Base-by-base conservation (phyloP, 495 filamentous ascomycete species). In the Apiosordaria backusii region DNA sequence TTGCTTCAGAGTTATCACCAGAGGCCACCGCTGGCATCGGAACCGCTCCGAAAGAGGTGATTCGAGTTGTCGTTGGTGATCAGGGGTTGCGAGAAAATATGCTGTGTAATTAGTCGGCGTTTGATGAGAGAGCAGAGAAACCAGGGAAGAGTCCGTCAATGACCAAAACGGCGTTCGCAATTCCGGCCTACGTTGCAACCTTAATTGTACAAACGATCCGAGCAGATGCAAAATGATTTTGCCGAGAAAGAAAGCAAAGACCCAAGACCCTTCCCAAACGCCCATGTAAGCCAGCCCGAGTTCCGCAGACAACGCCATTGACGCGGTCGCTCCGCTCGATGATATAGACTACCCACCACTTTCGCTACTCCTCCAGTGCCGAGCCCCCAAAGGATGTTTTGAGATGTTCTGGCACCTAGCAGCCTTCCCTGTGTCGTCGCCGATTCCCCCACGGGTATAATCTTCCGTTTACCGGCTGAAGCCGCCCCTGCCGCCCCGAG, bases 221-320 rank as follows among this genome's bases (percentile, higher is more conserved):
- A 55, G 53, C 16, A 55, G 63, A 57, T 60, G 58, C 52, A 61
- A 19, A 60, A 52, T 13, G 10, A 45, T 62, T 65, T 59, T 60
- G 63, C 63, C 59, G 23, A 26, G 29, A 71, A 68, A 27, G 59
- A 67, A 73, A 61, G 54, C 67, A 70, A 59, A 63, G 50, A 67
- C 64, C 72, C 69, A 62, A 71, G 63, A 21, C 70, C 72, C 61
- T 67, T 52, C 61, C 65, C 45, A 15, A 75, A 75, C 73, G 71
- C 73, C 72, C 57, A 53, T 71, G 60, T 65, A 70, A 61, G 70
- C 70, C 70, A 74, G 69, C 66, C 68, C 72, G 72, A 62, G 45
- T 57, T 61, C 29, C 63, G 60, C 29, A 68, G 61, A 69, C 68
- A 72, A 71, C 58, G 69, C 68, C 66, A 40, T 55, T 61, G 50